Evolutionary conservation across 139 green algal genomes (phyloP).

Genomic region (Chlamydomonas schloesseri): DNA sequence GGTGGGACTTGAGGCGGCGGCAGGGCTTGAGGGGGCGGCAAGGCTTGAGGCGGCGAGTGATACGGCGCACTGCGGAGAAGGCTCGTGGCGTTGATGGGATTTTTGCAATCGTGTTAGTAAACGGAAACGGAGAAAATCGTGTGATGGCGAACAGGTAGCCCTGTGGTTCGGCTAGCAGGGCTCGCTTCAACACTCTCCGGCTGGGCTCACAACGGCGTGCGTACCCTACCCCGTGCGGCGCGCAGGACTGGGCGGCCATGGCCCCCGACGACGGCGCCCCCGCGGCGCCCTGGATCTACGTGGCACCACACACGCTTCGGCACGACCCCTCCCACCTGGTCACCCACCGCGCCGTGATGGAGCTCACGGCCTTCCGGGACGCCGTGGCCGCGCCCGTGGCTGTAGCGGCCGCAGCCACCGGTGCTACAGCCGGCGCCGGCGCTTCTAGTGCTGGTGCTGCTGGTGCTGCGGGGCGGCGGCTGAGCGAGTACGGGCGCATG

Average conservation of each 20-base stretch:
- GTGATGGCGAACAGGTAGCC: too few species aligned
- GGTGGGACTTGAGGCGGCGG: background rate
- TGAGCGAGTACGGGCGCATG: conserved; percentile 48
- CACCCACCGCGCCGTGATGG: conserved; percentile 67
- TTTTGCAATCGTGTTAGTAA: too few species aligned
- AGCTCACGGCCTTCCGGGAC: background rate
- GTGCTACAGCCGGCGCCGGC: background rate
- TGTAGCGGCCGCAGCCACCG: background rate
- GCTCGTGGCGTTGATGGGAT: too few species aligned
- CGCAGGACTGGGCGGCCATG: conserved; percentile 68
- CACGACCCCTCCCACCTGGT: conserved; percentile 87
- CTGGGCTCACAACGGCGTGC: too few species aligned
- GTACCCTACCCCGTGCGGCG: too few species aligned
- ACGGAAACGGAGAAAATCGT: too few species aligned
- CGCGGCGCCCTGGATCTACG: conserved; percentile 56
- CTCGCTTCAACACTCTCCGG: too few species aligned
- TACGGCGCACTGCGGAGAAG: too few species aligned
- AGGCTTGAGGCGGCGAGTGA: too few species aligned
- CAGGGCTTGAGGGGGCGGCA: too few species aligned
- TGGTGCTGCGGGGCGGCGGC: background rate
- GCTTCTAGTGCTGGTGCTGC: background rate
- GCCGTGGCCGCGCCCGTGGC: conserved; percentile 22
- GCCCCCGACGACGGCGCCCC: conserved; percentile 2
- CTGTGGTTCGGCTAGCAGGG: too few species aligned
- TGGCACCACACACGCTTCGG: conserved; percentile 53